A percentile compares a stretch with the other conserved stretches of the same genome.
phyloP scores from a whole-genome alignment of 176 grass and related monocot species.

The Musa troglodytarum region DNA sequence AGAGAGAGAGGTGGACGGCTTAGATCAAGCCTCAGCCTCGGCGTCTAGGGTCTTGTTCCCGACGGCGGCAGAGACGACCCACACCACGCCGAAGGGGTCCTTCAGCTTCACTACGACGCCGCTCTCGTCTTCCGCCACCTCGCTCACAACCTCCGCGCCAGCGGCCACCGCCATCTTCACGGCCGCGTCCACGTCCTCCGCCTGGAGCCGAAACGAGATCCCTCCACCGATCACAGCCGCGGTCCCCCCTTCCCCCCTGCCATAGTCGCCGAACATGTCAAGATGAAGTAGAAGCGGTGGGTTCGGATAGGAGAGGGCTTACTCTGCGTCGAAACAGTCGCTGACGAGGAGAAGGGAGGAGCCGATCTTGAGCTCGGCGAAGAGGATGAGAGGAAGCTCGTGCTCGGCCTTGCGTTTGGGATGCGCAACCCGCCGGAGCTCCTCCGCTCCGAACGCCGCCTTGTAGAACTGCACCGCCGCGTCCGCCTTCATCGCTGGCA shows the following conservation, averaged over 20 bases:
- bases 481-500: constrained; percentile 35
- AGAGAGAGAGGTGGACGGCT: too few species aligned
- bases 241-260: constrained; percentile 9
- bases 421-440: constrained; percentile 26
- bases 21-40: neutral
- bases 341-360: constrained; percentile 33
- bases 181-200: constrained; percentile 28
- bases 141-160: constrained; percentile 29
- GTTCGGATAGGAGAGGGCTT: neutral
- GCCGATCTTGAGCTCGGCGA: constrained; percentile 48
- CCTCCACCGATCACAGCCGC: neutral
- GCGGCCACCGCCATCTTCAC: constrained; percentile 26
- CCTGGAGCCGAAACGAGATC: constrained; percentile 26
- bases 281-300: neutral
- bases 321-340: constrained; percentile 34
- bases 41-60: neutral
- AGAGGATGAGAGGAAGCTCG: constrained; percentile 38
- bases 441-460: constrained; percentile 49
- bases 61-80: constrained; percentile 22
- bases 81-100: constrained; percentile 45
- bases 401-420: constrained; percentile 56
- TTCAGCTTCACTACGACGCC: constrained; percentile 24
- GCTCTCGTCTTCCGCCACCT: constrained; percentile 24
- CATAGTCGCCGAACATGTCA: neutral
- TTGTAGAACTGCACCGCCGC: constrained; percentile 63